A percentile compares a stretch with the other conserved stretches of the same genome.
Evolutionary conservation across 2,329 filamentous ascomycete species (phyloP).

Genomic region (Mycosphaerella sp.): DNA sequence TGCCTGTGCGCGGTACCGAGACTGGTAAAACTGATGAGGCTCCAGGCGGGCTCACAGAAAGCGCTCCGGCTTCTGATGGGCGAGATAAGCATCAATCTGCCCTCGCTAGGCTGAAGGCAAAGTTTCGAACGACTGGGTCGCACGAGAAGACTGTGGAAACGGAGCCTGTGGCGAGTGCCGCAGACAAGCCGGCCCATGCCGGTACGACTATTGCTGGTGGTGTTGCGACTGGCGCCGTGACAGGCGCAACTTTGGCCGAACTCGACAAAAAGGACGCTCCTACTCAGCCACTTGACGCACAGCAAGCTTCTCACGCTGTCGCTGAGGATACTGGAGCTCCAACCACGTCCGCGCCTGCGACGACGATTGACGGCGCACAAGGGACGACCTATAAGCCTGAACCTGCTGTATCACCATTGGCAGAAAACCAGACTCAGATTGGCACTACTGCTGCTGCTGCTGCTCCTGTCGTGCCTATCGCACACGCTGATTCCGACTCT

Average conservation of each 20-base stretch:
- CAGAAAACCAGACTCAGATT: slow-evolving; percentile 1
- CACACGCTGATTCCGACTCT: slow-evolving; percentile 7
- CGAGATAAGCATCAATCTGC: slow-evolving; percentile 20
- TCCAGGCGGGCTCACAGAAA: slow-evolving; percentile 10
- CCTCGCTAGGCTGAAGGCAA: slow-evolving; percentile 20
- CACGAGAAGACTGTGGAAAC: slow-evolving; percentile 10
- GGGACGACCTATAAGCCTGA: not conserved
- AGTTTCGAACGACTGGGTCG: slow-evolving; percentile 18
- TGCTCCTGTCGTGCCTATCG: not conserved
- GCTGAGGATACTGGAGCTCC: not conserved
- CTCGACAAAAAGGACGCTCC: slow-evolving; percentile 2
- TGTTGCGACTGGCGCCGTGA: slow-evolving; percentile 12
- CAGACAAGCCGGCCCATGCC: slow-evolving; percentile 1
- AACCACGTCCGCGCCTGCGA: not conserved
- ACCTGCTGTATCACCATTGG: slow-evolving; percentile 5
- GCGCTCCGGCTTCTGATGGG: slow-evolving; percentile 7
- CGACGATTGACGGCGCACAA: not conserved
- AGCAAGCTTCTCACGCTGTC: slow-evolving; percentile 11
- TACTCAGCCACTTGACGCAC: slow-evolving; percentile 7
- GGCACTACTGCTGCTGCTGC: not conserved
- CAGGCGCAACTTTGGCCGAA: slow-evolving; percentile 14
- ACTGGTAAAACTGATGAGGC: slow-evolving; percentile 8
- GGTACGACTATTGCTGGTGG: slow-evolving; percentile 8
- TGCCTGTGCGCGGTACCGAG: slow-evolving; percentile 4
- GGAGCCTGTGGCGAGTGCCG: not conserved